Conservation (phyloP, 441 rosid genomes). For the Biscutella laevigata region DNA sequence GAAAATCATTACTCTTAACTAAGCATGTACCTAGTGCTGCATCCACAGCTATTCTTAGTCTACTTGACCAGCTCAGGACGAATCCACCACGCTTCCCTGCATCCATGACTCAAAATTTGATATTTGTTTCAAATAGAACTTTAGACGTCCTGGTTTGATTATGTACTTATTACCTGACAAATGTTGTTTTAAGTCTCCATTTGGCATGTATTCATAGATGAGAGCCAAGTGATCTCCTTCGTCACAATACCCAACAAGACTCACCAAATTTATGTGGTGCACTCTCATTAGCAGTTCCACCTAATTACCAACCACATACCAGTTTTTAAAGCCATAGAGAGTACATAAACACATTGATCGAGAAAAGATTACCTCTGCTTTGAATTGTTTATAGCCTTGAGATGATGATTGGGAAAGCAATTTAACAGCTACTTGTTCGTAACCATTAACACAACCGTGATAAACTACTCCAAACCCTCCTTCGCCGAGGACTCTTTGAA, state of each 20-base stretch:
- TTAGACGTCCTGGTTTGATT: background rate
- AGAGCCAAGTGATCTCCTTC: constrained; percentile 13
- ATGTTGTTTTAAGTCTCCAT: constrained; percentile 33
- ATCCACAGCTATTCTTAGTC: constrained; percentile 12
- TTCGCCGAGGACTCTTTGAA: constrained; percentile 27
- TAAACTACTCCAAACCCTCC: constrained; percentile 45
- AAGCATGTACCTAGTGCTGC: constrained; percentile 10
- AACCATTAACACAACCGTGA: constrained; percentile 22
- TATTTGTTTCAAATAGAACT: background rate
- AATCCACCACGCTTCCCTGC: constrained; percentile 13
- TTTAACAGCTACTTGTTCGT: constrained; percentile 33
- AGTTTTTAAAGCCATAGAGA: too few relatives aligned
- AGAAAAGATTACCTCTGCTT: background rate
- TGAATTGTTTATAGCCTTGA: constrained; percentile 39
- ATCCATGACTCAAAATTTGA: background rate
- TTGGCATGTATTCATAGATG: constrained; percentile 29
- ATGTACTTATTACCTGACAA: background rate
- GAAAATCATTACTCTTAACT: background rate
- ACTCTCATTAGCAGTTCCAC: constrained; percentile 21
- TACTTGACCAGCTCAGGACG: constrained; percentile 15
- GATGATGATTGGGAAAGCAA: constrained; percentile 29
- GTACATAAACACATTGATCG: too few relatives aligned
- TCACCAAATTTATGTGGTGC: constrained; percentile 25
- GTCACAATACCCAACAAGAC: constrained; percentile 26
- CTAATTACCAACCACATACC: too few relatives aligned